phyloP scores from a whole-genome alignment of 768 basidiomycete species.

The Cystobasidium ongulense region DNA sequence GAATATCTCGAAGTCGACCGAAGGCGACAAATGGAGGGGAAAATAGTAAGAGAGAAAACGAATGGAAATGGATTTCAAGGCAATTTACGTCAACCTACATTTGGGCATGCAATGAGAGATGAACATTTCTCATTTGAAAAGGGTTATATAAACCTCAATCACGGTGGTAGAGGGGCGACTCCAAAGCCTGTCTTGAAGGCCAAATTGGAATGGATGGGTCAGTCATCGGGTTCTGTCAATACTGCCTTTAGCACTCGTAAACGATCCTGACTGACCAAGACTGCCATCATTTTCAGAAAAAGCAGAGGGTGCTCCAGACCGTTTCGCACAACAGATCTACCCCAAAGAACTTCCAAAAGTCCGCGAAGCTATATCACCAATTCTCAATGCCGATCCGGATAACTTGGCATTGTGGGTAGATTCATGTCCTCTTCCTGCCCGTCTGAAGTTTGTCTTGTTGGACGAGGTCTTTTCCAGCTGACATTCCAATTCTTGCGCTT shows the following conservation, averaged over 20 bases:
- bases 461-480: not conserved
- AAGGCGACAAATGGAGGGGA: conserved; percentile 48
- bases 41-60: not conserved
- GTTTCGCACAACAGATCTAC: conserved; percentile 31
- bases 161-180: conserved; percentile 35
- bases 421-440: not conserved
- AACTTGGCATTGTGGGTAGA: conserved; percentile 35
- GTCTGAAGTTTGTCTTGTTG: too few species aligned
- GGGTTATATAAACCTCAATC: conserved; percentile 36
- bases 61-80: not conserved
- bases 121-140: conserved; percentile 33
- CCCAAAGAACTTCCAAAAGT: conserved; percentile 6
- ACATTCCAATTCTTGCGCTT: too few species aligned
- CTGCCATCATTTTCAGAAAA: not conserved
- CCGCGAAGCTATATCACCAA: conserved; percentile 13
- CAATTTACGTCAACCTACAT: not conserved
- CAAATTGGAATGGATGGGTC: conserved; percentile 4
- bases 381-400: conserved; percentile 33
- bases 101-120: conserved; percentile 34
- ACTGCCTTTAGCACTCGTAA: not conserved
- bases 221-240: not conserved
- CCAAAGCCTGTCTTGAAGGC: conserved; percentile 30
- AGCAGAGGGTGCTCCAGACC: conserved; percentile 28
- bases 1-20: conserved; percentile 56
- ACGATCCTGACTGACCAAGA: not conserved